A percentile compares a stretch with the other conserved stretches of the same genome.
These are phyloP conservation scores for Globisporangium recalcitrans DNA, from an alignment of 352 stramenopile species.

Conservation along the genomic window DNA sequence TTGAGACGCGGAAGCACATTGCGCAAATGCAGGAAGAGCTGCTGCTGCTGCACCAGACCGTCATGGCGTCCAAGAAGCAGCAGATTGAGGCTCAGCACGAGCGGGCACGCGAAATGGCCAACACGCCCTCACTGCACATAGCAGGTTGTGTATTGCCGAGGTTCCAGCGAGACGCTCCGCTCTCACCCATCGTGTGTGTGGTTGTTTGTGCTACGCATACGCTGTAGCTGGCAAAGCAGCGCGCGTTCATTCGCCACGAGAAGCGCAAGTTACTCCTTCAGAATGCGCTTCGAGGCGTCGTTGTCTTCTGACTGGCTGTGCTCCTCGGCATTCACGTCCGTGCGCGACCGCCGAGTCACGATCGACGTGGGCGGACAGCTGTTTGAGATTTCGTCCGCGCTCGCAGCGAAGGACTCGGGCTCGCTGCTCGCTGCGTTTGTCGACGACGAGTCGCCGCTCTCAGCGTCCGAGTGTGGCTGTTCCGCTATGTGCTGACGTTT, in stretches of 20 bases:
- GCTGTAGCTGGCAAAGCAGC: constrained; percentile 62
- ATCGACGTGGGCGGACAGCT: constrained; percentile 67
- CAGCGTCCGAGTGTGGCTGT: constrained; percentile 54
- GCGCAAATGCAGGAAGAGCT: constrained; percentile 47
- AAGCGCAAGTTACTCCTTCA: constrained; percentile 72
- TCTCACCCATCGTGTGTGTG: not conserved
- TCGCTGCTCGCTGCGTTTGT: constrained; percentile 69
- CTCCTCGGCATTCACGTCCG: constrained; percentile 37
- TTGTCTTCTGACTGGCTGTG: constrained; percentile 76
- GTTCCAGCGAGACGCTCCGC: not conserved
- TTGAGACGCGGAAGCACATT: not conserved
- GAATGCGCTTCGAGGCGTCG: constrained; percentile 64
- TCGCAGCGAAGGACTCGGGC: constrained; percentile 46
- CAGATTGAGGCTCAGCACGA: constrained; percentile 58
- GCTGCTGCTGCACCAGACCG: constrained; percentile 58
- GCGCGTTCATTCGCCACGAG: constrained; percentile 75
- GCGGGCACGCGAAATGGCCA: constrained; percentile 23
- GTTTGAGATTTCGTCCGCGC: constrained; percentile 54
- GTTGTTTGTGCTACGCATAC: too few relatives aligned
- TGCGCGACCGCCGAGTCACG: constrained; percentile 41
- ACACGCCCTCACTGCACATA: too few relatives aligned
- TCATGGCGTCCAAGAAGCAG: constrained; percentile 63
- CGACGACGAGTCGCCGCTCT: constrained; percentile 57
- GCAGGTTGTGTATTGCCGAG: too few relatives aligned
- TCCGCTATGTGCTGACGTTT: constrained; percentile 75